phyloP scores from a whole-genome alignment of 108 stramenopile genomes.

The Cyclotella cryptica region DNA sequence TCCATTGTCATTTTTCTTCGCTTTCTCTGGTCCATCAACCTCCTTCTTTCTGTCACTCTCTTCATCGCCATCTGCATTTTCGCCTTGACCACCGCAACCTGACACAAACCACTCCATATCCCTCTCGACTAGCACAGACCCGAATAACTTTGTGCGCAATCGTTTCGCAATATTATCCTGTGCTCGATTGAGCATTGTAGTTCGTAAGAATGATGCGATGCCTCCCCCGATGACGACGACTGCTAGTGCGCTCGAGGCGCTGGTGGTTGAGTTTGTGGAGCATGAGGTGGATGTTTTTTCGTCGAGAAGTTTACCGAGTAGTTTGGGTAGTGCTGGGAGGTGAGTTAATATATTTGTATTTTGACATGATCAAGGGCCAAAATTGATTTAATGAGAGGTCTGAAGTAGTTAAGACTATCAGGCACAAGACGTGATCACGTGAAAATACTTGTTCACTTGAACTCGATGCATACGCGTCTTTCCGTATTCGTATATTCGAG shows the following conservation, averaged over 20 bases:
- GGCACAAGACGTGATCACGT: not conserved
- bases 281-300: slow-evolving; percentile 55
- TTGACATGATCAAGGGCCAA: not conserved
- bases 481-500: no score
- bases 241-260: slow-evolving; percentile 49
- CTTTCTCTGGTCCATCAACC: slow-evolving; percentile 11
- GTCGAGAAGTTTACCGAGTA: slow-evolving; percentile 79
- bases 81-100: not conserved
- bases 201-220: slow-evolving; percentile 80
- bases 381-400: not conserved
- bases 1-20: slow-evolving; percentile 4
- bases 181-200: slow-evolving; percentile 71
- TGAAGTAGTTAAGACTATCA: not conserved
- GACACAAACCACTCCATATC: slow-evolving; percentile 87
- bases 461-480: not conserved
- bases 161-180: slow-evolving; percentile 77
- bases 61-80: not conserved
- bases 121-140: slow-evolving; percentile 54
- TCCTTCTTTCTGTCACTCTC: slow-evolving; percentile 11
- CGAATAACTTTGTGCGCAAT: slow-evolving; percentile 66
- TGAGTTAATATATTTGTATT: not conserved
- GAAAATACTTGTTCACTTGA: not conserved
- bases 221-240: slow-evolving; percentile 82
- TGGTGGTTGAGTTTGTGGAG: slow-evolving; percentile 15
- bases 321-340: slow-evolving; percentile 56